A percentile compares a stretch with the other conserved stretches of the same genome.
These are phyloP conservation scores for Fusarium coffeatum DNA, from an alignment of 2,329 filamentous ascomycete species.

Conservation along the genomic window DNA sequence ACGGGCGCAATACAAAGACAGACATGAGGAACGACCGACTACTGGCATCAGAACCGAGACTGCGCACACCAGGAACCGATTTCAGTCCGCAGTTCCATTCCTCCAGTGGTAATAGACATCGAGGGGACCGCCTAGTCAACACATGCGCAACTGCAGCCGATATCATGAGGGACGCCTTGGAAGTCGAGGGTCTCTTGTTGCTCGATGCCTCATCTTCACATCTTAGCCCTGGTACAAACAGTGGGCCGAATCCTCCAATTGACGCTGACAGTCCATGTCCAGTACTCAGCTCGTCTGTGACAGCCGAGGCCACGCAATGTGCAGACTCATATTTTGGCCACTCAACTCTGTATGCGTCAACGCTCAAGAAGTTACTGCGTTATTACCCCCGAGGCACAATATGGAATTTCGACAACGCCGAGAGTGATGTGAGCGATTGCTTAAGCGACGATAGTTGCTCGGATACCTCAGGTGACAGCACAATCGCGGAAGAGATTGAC, in stretches of 20 bases:
- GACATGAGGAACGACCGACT: not conserved
- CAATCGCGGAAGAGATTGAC: not conserved
- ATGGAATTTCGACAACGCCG: not conserved
- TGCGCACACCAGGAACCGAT: not conserved
- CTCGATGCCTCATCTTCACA: not conserved
- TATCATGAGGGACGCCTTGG: not conserved
- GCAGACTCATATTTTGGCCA: not conserved
- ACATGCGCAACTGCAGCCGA: not conserved
- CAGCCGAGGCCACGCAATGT: rapidly evolving
- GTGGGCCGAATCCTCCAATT: rapidly evolving
- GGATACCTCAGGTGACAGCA: not conserved
- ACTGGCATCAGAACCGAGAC: not conserved
- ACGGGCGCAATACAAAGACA: not conserved
- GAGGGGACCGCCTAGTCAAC: not conserved
- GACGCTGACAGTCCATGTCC: not conserved
- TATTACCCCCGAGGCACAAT: not conserved
- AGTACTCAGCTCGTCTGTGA: not conserved
- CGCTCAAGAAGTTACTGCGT: not conserved
- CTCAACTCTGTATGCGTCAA: rapidly evolving
- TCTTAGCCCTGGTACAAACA: not conserved
- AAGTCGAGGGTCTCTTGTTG: not conserved
- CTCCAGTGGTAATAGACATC: not conserved
- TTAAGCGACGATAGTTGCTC: not conserved
- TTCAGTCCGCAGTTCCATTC: not conserved
- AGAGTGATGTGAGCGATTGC: not conserved